phyloP scores from a whole-genome alignment of 768 basidiomycete species.

The Boletales sp. region DNA sequence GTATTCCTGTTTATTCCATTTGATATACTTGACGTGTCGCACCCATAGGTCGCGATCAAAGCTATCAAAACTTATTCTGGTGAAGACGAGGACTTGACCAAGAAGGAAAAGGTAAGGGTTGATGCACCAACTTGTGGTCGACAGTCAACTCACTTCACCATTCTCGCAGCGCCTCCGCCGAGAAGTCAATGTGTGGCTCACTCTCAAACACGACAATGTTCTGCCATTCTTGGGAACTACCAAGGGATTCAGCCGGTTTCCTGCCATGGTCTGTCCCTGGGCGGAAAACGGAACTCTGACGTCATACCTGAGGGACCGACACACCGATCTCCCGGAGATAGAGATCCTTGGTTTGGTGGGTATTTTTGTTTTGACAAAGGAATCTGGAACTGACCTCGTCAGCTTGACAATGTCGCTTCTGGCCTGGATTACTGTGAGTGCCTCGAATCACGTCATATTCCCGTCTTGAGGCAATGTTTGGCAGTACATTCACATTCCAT shows the following conservation, averaged over 20 bases:
- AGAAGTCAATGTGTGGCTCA: constrained; percentile 22
- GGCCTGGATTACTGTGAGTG: constrained; percentile 6
- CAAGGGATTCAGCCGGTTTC: constrained; percentile 21
- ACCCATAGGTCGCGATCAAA: not conserved
- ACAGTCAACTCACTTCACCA: not conserved
- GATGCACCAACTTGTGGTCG: not conserved
- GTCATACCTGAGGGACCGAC: constrained; percentile 9
- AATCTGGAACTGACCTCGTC: not conserved
- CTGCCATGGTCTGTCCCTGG: constrained; percentile 25
- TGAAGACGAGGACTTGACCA: constrained; percentile 3
- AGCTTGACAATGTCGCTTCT: constrained; percentile 1
- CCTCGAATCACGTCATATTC: not conserved
- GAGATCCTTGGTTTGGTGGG: constrained; percentile 17
- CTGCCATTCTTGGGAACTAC: constrained; percentile 18
- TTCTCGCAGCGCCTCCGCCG: constrained; percentile 14
- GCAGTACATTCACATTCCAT: constrained; percentile 3
- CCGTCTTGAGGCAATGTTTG: not conserved
- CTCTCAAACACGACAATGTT: constrained; percentile 20
- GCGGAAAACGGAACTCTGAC: constrained; percentile 22
- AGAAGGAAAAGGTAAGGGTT: constrained; percentile 5
- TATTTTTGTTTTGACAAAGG: not conserved
- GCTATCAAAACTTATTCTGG: constrained; percentile 2
- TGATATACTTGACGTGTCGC: not conserved
- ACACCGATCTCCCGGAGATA: not conserved
- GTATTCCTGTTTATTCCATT: no score